These are phyloP conservation scores for Digitaria exilis DNA, from an alignment of 202 grass and related monocot genomes.

Conservation along the genomic window DNA sequence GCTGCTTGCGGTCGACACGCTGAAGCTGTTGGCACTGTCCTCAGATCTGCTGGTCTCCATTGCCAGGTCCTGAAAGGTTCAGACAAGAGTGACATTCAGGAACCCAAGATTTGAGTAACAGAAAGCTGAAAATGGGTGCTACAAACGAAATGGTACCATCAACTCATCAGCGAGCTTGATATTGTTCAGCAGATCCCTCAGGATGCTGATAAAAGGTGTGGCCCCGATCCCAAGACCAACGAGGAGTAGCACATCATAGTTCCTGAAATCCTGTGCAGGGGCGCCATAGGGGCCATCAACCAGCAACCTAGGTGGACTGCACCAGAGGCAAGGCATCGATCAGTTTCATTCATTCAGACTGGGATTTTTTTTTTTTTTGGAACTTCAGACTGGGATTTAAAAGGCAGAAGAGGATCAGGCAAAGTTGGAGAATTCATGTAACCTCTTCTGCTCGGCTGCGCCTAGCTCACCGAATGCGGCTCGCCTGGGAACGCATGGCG, in stretches of 20 bases:
- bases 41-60: constrained; percentile 91
- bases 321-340: constrained; percentile 19
- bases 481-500: constrained; percentile 42
- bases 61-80: constrained; percentile 65
- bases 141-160: constrained; percentile 53
- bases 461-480: constrained; percentile 55
- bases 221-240: constrained; percentile 91
- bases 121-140: constrained; percentile 4
- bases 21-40: constrained; percentile 70
- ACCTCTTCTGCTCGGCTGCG: constrained; percentile 58
- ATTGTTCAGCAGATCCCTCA: constrained; percentile 92
- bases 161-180: constrained; percentile 92
- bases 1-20: constrained; percentile 57
- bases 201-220: constrained; percentile 94
- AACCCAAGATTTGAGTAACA: background rate
- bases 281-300: constrained; percentile 91
- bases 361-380: too few relatives aligned
- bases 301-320: constrained; percentile 80
- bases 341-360: constrained; percentile 26
- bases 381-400: background rate
- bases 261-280: constrained; percentile 88
- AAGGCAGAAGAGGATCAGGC: background rate
- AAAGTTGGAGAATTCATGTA: constrained; percentile 1
- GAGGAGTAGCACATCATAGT: constrained; percentile 90
- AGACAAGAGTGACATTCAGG: constrained; percentile 5